Percentiles rank a stretch among this genome's conserved stretches.
Evolutionary conservation across 257 asterid genomes (phyloP).

Genomic region (Verbena officinalis): DNA sequence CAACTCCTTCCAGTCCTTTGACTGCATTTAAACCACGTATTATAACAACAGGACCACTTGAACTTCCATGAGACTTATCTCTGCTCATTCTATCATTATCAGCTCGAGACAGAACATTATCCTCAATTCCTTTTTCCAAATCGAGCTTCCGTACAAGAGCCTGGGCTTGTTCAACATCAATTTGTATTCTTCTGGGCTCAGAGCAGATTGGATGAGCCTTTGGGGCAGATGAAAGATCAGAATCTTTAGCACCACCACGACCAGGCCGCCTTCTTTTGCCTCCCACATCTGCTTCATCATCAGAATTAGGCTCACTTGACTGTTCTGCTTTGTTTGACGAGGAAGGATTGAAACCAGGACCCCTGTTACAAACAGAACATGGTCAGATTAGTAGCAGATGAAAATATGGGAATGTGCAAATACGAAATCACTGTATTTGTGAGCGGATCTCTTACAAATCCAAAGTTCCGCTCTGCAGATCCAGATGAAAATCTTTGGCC

Average conservation of each 20-base stretch:
- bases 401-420: conserved; percentile 7
- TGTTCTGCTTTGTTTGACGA: conserved; percentile 68
- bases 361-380: conserved; percentile 55
- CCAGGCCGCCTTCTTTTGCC: conserved; percentile 76
- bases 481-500: conserved; percentile 86
- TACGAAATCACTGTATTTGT: conserved; percentile 4
- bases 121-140: conserved; percentile 84
- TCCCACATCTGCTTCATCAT: conserved; percentile 71
- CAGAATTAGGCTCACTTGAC: conserved; percentile 72
- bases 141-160: conserved; percentile 87
- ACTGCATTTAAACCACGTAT: conserved; percentile 74
- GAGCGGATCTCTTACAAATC: conserved; percentile 64
- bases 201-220: conserved; percentile 83
- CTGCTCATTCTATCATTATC: conserved; percentile 81
- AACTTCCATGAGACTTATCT: conserved; percentile 84
- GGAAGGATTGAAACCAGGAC: conserved; percentile 73
- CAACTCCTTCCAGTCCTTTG: conserved; percentile 94
- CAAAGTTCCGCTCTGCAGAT: conserved; percentile 84
- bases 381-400: conserved; percentile 11
- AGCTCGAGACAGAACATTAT: conserved; percentile 70
- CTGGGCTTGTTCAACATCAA: conserved; percentile 79
- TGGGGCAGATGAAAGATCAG: conserved; percentile 71
- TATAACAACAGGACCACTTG: conserved; percentile 89
- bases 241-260: conserved; percentile 59
- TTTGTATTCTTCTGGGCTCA: conserved; percentile 76